Evolutionary conservation across 1,284 basidiomycete genomes (phyloP), one percentile per base, ranked within the genome.

Genomic region (Ustilago esculenta): DNA sequence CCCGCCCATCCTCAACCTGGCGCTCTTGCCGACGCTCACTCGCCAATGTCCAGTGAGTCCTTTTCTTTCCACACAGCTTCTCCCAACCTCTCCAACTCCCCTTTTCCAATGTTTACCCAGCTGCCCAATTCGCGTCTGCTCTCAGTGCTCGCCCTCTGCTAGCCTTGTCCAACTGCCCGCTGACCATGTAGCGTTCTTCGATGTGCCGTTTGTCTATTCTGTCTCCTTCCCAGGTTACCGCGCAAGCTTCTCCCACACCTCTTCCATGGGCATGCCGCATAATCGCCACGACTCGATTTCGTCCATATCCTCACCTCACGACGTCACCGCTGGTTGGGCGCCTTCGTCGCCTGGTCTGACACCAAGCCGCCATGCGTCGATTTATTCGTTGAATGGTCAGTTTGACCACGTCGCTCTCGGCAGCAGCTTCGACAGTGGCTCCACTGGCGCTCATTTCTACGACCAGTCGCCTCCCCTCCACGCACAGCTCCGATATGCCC

Each of bases 331-430:
- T n/a, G 53, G 53, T 5, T 71, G 68, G 68, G 61, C 68, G 18
- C 68, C 68, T 20, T 65, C 60, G 18, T 71, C 68, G 20, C 68
- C 68, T 17, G 61, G 61, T 27, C 39, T 71, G 37, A 65, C 61
- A 9, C 49, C 61, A 10, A 65, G 61, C 43, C 56, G 68, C 45
- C 68, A 71, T 45, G 61, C 68, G 7, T 72, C 70, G 30, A 65
- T 72, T 44, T 72, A 65, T 45, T 65, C 70, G 40, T 48, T 72
- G 39, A 69, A 69, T 27, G 57, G 59, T 21, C 70, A 72, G 15
- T 72, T 72, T n/a, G 70, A 72, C 21, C 54, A 58, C 37, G 70
- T 72, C 36, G 70, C 65, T 4, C 41, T 72, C 11, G 53, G 53
- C n/a, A 55, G 56, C 47, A 64, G 51, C 46, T 59, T 61, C 51